A percentile compares a stretch with the other conserved stretches of the same genome.
Conservation (phyloP, 2,329 filamentous ascomycete genomes). For the Verticillium zaregamsianum region DNA sequence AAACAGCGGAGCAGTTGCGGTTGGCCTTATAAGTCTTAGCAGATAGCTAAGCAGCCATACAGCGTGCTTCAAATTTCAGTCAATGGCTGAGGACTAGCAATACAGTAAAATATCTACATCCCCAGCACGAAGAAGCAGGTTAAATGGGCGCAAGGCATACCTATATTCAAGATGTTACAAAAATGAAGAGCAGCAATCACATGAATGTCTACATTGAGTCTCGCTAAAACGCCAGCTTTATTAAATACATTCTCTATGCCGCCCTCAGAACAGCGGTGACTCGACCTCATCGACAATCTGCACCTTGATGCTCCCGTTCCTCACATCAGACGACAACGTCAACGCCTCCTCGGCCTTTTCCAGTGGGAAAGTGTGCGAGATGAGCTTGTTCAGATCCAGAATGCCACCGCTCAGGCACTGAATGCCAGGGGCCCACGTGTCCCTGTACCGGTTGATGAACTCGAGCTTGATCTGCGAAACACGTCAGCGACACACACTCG, state of each 20-base stretch:
- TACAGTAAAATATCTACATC: no score
- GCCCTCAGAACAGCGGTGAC: neutral
- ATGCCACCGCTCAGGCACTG: constrained; percentile 54
- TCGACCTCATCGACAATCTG: constrained; percentile 25
- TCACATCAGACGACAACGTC: constrained; percentile 25
- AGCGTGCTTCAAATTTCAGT: no score
- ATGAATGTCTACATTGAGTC: neutral
- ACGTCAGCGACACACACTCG: neutral
- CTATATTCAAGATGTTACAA: no score
- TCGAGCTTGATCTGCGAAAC: constrained; percentile 54
- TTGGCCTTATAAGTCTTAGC: no score
- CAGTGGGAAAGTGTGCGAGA: constrained; percentile 60
- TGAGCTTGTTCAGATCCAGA: constrained; percentile 56
- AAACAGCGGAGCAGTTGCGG: no score
- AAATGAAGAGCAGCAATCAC: no score
- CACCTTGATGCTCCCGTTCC: constrained; percentile 29
- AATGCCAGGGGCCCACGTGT: constrained; percentile 67
- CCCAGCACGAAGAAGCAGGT: no score
- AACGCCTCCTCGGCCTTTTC: constrained; percentile 56
- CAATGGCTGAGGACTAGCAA: no score
- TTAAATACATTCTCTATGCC: neutral
- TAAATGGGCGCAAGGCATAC: no score
- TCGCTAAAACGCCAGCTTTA: neutral
- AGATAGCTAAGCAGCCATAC: no score
- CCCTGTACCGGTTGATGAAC: constrained; percentile 67